Conservation (phyloP, 495 filamentous ascomycete species). For the Trichocladium uniseriatum region DNA sequence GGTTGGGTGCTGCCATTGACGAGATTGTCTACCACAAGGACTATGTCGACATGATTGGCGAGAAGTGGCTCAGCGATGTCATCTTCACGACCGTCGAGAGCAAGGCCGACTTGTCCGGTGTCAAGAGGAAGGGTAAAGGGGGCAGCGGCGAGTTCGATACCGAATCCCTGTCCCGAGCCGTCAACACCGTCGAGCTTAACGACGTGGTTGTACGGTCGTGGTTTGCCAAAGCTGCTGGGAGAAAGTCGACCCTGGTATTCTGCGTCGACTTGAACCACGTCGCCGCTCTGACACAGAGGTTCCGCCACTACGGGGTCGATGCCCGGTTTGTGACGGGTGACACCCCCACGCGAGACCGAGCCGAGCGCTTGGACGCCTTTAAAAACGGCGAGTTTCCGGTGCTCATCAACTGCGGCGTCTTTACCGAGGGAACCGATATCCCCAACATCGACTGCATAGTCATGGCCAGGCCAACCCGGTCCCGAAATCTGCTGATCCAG, state of each 20-base stretch:
- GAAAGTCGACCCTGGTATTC: slow-evolving; percentile 86
- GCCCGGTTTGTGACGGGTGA: slow-evolving; percentile 73
- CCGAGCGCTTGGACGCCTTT: slow-evolving; percentile 63
- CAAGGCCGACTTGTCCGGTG: slow-evolving; percentile 61
- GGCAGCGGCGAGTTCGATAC: slow-evolving; percentile 70
- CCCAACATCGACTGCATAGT: slow-evolving; percentile 94
- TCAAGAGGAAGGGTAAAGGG: slow-evolving; percentile 41
- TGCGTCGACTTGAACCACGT: slow-evolving; percentile 86
- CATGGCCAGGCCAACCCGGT: slow-evolving; percentile 79
- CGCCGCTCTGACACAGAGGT: slow-evolving; percentile 56
- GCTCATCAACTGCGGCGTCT: slow-evolving; percentile 89
- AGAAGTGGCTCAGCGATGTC: slow-evolving; percentile 74
- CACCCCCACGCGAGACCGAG: slow-evolving; percentile 56
- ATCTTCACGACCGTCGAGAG: slow-evolving; percentile 89
- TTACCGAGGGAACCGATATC: slow-evolving; percentile 94
- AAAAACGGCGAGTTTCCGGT: slow-evolving; percentile 69
- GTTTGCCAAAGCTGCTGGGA: slow-evolving; percentile 57
- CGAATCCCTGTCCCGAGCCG: slow-evolving; percentile 59
- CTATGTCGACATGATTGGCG: slow-evolving; percentile 92
- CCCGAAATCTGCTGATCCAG: slow-evolving; percentile 83
- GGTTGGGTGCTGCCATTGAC: slow-evolving; percentile 79
- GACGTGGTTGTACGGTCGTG: slow-evolving; percentile 76
- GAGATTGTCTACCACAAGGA: slow-evolving; percentile 97
- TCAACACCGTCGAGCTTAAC: slow-evolving; percentile 73
- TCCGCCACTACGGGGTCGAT: slow-evolving; percentile 69